Evolutionary conservation across 345 rosid species (phyloP), one percentile per base, ranked within the genome.

Genomic region (Passiflora organensis): DNA sequence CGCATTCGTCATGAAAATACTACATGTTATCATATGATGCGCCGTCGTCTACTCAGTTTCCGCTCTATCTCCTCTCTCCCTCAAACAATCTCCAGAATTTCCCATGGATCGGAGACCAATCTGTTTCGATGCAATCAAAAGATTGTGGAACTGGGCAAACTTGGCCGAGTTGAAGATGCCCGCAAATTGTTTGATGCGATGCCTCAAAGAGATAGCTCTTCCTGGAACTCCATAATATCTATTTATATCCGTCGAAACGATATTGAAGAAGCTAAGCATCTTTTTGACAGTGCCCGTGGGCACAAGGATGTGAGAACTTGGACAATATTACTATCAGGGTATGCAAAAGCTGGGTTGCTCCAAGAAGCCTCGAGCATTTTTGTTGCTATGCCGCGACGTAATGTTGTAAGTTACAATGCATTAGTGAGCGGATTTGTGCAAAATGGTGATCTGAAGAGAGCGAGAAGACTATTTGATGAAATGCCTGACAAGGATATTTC

Each of bases 361-460:
- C 32, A 56, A 21, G 67, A 62, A 44, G 72, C 67, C 28, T 22
- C 39, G 41, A 9, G 4, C n/a, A 2, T 62, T 6, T 62, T 62
- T 37, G 12, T 5, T 14, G 36, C 70, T 28, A 65, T 71, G 71
- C 67, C 71, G 1, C 52, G 60, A 32, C 64, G 67, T 16, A 71
- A 71, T 56, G 63, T 65, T 23, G 69, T 71, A 14, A 65, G 66
- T 11, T 65, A 70, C 63, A 71, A 65, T 15, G 59, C 67, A 32
- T 60, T 71, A 63, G 21, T 71, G 1, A 34, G 18, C 10, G 67
- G 62, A 16, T 64, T 44, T 32, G 48, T 66, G 10, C 44, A 32
- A 57, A 66, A 58, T 50, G 76, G 76, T 25, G 56, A 66, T 43
- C 1, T 72, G 16, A 48, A 39, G 51, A 62, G 22, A 16, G 76